phyloP scores from a whole-genome alignment of 176 grass and related monocot genomes.

The Eragrostis curvula region DNA sequence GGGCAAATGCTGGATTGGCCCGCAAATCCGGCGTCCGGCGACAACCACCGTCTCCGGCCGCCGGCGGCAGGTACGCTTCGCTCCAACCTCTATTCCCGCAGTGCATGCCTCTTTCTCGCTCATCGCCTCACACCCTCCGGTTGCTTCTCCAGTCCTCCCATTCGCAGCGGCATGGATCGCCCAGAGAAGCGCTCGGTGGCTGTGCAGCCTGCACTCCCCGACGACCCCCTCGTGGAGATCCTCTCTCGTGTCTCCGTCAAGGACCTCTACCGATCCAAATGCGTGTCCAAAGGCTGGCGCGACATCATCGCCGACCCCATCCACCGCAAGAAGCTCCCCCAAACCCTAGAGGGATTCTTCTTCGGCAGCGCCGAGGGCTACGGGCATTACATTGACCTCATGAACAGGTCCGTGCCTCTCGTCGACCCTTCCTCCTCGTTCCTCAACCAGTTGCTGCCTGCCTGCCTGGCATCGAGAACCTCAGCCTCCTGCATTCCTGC shows the following conservation, averaged over 20 bases:
- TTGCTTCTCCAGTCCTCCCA: no score
- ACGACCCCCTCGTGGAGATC: not conserved
- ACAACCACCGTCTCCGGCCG: no score
- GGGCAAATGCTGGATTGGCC: no score
- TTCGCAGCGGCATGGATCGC: no score
- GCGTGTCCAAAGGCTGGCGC: not conserved
- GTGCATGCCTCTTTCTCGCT: no score
- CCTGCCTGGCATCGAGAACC: not conserved
- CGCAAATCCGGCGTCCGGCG: no score
- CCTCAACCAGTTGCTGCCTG: not conserved
- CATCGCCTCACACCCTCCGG: no score
- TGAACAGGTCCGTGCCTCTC: not conserved
- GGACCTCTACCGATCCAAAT: not conserved
- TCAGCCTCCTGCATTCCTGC: constrained; percentile 1
- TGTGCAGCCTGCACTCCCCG: no score
- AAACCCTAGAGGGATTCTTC: not conserved
- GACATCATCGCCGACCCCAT: not conserved
- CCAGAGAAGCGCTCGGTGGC: no score
- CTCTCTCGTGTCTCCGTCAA: not conserved
- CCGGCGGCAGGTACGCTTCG: no score
- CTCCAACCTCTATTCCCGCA: no score
- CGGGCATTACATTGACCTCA: not conserved
- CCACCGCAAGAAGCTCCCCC: constrained; percentile 3
- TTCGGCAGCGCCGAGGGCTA: no score
- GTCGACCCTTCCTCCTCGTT: not conserved